phyloP scores from a whole-genome alignment of 1,284 basidiomycete species.

The Puccinia novopanici region DNA sequence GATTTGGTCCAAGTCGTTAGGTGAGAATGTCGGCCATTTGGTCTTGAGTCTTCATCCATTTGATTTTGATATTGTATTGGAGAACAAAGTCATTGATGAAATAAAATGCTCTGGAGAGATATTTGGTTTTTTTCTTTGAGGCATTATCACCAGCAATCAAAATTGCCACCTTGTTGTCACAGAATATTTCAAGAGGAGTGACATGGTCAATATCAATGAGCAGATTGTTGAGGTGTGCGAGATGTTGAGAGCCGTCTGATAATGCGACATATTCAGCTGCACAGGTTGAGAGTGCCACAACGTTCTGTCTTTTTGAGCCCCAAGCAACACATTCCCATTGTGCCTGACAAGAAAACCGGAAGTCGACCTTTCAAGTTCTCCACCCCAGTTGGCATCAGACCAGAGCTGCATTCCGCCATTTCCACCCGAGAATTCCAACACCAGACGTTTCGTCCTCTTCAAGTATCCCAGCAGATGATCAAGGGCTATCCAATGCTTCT shows the following conservation, averaged over 20 bases:
- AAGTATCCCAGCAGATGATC: not conserved
- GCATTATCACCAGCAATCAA: constrained; percentile 3
- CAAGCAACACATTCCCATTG: not conserved
- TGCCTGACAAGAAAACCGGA: not conserved
- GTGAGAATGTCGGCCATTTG: constrained; percentile 21
- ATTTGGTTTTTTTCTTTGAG: constrained; percentile 15
- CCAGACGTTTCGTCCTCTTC: not conserved
- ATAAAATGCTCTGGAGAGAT: not conserved
- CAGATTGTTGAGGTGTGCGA: not conserved
- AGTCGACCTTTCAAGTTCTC: not conserved
- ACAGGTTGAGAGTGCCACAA: constrained; percentile 27
- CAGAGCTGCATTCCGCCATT: not conserved
- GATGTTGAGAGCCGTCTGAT: not conserved
- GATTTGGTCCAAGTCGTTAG: not conserved
- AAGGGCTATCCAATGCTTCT: not conserved
- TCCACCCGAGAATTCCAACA: not conserved
- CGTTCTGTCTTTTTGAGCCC: constrained; percentile 10
- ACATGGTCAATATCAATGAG: not conserved
- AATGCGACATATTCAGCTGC: constrained; percentile 16
- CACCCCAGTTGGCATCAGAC: constrained; percentile 35
- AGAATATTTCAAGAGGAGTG: not conserved
- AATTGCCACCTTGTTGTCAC: constrained; percentile 27
- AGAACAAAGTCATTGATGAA: constrained; percentile 20
- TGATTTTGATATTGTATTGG: constrained; percentile 10
- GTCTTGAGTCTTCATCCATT: constrained; percentile 4